phyloP scores from a whole-genome alignment of 2,329 filamentous ascomycete species.

The Colletotrichum sp. region DNA sequence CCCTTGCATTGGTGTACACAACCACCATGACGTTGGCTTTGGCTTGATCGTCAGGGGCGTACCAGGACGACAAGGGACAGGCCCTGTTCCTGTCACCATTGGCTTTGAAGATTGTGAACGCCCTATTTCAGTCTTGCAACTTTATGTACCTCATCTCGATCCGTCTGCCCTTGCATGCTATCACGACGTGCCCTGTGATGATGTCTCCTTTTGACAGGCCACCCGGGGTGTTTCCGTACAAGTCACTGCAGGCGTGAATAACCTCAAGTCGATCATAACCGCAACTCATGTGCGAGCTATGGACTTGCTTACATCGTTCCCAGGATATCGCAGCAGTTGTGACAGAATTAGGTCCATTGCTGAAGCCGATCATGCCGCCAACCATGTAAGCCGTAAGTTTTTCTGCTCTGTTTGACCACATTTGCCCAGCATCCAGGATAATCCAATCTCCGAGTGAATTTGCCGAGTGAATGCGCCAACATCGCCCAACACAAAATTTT shows the following conservation, averaged over 20 bases:
- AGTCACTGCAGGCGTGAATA: background rate
- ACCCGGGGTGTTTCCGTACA: background rate
- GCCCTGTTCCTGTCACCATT: background rate
- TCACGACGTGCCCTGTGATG: background rate
- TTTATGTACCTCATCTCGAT: background rate
- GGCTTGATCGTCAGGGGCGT: background rate
- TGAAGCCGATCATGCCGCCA: background rate
- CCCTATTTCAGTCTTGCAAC: background rate
- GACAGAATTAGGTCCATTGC: background rate
- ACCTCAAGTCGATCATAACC: background rate
- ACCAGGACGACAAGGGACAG: background rate
- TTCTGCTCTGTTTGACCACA: background rate
- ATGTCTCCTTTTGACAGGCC: background rate
- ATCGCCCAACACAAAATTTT: background rate
- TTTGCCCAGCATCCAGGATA: background rate
- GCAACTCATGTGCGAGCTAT: background rate
- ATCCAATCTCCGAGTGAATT: background rate
- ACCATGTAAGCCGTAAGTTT: background rate
- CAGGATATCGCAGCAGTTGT: background rate
- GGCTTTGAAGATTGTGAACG: background rate
- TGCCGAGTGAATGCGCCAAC: background rate
- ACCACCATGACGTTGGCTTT: background rate
- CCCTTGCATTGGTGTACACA: background rate
- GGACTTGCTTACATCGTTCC: background rate
- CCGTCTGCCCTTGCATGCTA: background rate